Base-by-base conservation (phyloP, 306 rosid genomes). In the Argentina anserina region DNA sequence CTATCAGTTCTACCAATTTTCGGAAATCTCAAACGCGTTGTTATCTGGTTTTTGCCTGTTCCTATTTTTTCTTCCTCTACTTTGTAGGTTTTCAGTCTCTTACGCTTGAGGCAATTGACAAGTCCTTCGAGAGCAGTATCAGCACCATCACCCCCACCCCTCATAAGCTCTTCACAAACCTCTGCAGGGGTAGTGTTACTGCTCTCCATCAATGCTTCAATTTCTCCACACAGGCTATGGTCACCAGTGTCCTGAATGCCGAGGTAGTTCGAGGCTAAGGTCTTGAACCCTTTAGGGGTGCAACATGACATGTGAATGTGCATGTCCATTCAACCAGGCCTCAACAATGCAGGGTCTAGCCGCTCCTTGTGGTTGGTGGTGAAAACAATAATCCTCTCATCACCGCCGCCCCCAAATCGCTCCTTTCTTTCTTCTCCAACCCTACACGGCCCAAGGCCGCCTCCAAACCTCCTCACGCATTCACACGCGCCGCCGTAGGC, bases 301-400 rank as follows among this genome's bases (percentile, higher is more conserved):
- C 84, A 86, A 42, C 50, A 85, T 7, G 95, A 85, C 84, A 87
- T 70, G 85, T 85, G 50, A 40, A 89, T 85, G 76, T 85, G 95
- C 85, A 75, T 71, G 68, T 89, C 90, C 95, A 89, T 89, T 5
- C 94, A 80, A 45, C 91, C 86, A 0, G 87, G 83, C 56, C 56
- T n/a, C 56, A 50, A 50, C 56, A 50, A 50, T 50, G 26, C 56
- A 50, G 56, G 56, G 26, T 50, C 56, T 20, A 50, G 26, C 56
- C 26, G 26, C 56, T 50, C 26, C 56, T 50, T 50, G 26, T 50
- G 56, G 26, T 50, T 50, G 56, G 56, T 50, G 26, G 56, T 50
- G 56, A 50, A 50, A 1, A 50, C 26, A 7, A 50, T 50, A 20
- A 50, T 50, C 11, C 56, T 50, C 56, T 50, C 56, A 50, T 50